phyloP scores from a whole-genome alignment of 139 green algal species.

The Closterium sp. region DNA sequence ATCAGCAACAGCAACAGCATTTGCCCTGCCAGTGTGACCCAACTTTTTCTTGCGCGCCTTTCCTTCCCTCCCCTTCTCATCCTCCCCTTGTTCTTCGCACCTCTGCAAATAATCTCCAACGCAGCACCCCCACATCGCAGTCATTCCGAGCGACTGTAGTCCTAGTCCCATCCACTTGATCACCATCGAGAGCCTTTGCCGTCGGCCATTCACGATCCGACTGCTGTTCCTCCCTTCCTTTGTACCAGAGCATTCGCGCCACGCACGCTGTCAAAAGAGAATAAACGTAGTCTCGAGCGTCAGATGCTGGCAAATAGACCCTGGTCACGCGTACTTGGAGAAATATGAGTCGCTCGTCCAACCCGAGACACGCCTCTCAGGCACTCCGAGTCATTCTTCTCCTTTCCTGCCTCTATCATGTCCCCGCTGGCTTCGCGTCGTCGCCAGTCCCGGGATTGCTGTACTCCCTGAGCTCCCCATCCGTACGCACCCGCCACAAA shows the following conservation, averaged over 20 bases:
- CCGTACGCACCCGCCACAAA: background rate
- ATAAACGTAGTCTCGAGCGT: background rate
- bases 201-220: too few species aligned
- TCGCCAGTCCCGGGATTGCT: background rate
- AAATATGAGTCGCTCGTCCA: background rate
- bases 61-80: too few species aligned
- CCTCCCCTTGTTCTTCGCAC: too few species aligned
- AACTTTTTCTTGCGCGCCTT: background rate
- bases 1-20: background rate
- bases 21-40: background rate
- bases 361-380: background rate
- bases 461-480: background rate
- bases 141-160: too few species aligned
- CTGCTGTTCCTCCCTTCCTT: background rate
- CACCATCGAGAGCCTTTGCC: too few species aligned
- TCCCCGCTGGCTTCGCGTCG: background rate
- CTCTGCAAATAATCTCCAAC: background rate
- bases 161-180: too few species aligned
- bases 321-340: background rate
- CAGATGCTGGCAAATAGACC: too few species aligned
- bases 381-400: background rate
- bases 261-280: background rate
- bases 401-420: background rate
- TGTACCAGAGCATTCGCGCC: background rate
- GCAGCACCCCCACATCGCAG: too few species aligned